Evolutionary conservation across 495 filamentous ascomycete genomes (phyloP), one percentile per base, ranked within the genome.

Genomic region (Trichoderma virens): DNA sequence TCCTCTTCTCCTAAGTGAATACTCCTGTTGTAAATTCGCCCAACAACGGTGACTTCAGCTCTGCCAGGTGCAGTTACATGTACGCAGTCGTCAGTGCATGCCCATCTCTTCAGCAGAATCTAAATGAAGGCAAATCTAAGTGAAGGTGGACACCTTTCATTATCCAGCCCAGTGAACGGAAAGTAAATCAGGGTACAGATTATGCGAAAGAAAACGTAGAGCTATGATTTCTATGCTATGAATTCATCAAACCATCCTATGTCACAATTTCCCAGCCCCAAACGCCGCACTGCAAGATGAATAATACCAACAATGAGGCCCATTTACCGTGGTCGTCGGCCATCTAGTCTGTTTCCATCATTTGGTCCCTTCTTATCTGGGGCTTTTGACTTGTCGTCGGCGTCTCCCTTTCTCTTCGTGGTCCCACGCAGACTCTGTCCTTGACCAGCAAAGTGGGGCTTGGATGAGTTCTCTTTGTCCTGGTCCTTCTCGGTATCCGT

Each of bases 361-460:
- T 64, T 64, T 0, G 72, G 41, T 8, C 39, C 59, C 64, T 72
- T 74, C 66, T 72, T 76, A 68, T 76, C 72, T 1, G 73, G 65
- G 41, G 67, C 63, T 54, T 76, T 75, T 5, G 69, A 65, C 62
- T 78, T 77, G 7, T 75, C 74, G 11, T 80, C 73, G 0, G 66
- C 72, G 1, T 79, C 76, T 1, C 70, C 76, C 72, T 82, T 83
- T 32, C 74, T 72, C 72, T 88, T 89, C 32, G 79, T 80, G 18
- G 82, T 86, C 5, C 84, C 85, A 59, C 92, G 79, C 30, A 98
- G 72, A n/a, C 91, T 93, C 72, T 97, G 89, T 0, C 94, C 94
- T 45, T 88, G 83, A 0, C 94, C 94, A n/a, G 86, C 82, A 74
- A 98, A 98, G 66, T 89, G 82, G 11, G 87, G 88, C 69, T 88